phyloP scores from a whole-genome alignment of 1,284 basidiomycete species.

The Pascua sp. region DNA sequence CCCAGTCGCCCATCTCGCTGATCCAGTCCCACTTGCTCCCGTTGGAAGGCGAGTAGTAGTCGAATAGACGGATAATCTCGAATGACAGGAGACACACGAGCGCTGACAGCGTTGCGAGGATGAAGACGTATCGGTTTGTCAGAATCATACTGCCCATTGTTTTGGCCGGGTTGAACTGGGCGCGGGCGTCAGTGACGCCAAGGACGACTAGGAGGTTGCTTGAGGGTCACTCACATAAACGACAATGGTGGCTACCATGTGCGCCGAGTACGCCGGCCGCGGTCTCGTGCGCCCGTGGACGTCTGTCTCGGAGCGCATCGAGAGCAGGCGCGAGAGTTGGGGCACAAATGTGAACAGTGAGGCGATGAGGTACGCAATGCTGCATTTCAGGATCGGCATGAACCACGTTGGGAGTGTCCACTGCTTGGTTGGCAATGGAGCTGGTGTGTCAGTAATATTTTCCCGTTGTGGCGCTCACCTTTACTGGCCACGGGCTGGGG shows the following conservation, averaged over 20 bases:
- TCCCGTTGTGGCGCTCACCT: not conserved
- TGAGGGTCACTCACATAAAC: constrained; percentile 46
- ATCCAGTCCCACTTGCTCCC: constrained; percentile 40
- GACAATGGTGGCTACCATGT: constrained; percentile 86
- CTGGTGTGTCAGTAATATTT: not conserved
- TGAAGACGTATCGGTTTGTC: constrained; percentile 42
- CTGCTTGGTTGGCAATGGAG: not conserved
- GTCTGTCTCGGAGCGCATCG: constrained; percentile 53
- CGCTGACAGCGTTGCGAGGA: constrained; percentile 65
- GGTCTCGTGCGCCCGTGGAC: constrained; percentile 45
- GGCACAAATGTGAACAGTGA: constrained; percentile 90
- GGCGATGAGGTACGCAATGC: constrained; percentile 81
- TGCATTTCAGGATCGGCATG: constrained; percentile 73
- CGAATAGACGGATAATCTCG: constrained; percentile 72
- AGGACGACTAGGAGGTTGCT: not conserved
- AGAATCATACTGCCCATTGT: constrained; percentile 84
- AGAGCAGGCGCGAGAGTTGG: constrained; percentile 40
- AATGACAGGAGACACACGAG: constrained; percentile 83
- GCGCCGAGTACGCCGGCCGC: constrained; percentile 67
- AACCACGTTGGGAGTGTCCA: constrained; percentile 27
- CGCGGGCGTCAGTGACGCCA: constrained; percentile 52
- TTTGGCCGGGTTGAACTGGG: constrained; percentile 57
- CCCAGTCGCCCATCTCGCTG: constrained; percentile 46
- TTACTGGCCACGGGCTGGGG: not conserved
- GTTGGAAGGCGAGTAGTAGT: constrained; percentile 49